Percentiles rank a stretch among this genome's conserved stretches.
These are phyloP conservation scores for Aureobasidium namibiae DNA, from an alignment of 2,329 filamentous ascomycete species.

Conservation along the genomic window DNA sequence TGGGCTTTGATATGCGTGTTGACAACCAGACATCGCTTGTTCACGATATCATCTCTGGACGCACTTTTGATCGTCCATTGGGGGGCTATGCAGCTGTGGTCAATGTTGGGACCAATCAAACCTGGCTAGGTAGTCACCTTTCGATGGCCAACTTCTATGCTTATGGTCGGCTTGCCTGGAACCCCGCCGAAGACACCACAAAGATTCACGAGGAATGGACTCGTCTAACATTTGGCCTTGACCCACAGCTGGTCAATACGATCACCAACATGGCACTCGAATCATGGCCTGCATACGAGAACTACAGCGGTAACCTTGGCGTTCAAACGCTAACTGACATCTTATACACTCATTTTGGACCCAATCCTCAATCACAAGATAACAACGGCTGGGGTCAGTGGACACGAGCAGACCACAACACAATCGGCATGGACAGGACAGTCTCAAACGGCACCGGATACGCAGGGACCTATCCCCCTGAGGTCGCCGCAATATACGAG, in stretches of 20 bases:
- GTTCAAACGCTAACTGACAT: slow-evolving; percentile 64
- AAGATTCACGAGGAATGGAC: slow-evolving; percentile 56
- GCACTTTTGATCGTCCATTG: slow-evolving; percentile 48
- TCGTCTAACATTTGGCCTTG: slow-evolving; percentile 55
- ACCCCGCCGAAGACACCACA: slow-evolving; percentile 43
- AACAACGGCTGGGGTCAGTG: slow-evolving; percentile 64
- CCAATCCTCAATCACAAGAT: slow-evolving; percentile 59
- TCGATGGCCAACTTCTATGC: slow-evolving; percentile 66
- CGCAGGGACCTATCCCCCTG: slow-evolving; percentile 56
- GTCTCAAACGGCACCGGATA: slow-evolving; percentile 59
- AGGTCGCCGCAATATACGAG: slow-evolving; percentile 53
- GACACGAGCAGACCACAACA: slow-evolving; percentile 53
- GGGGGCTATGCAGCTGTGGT: slow-evolving; percentile 59
- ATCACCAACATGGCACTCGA: slow-evolving; percentile 57
- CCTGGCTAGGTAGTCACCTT: slow-evolving; percentile 62
- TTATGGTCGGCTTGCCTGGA: slow-evolving; percentile 60
- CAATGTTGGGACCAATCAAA: slow-evolving; percentile 57
- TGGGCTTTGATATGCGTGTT: slow-evolving; percentile 59
- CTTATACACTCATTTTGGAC: slow-evolving; percentile 57
- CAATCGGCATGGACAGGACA: slow-evolving; percentile 65
- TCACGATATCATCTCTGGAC: slow-evolving; percentile 52
- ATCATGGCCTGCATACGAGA: slow-evolving; percentile 64
- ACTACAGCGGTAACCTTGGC: slow-evolving; percentile 62
- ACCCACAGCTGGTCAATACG: slow-evolving; percentile 47
- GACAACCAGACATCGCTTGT: slow-evolving; percentile 49